Conservation (phyloP, 495 filamentous ascomycete species). For the Tuber borchii region DNA sequence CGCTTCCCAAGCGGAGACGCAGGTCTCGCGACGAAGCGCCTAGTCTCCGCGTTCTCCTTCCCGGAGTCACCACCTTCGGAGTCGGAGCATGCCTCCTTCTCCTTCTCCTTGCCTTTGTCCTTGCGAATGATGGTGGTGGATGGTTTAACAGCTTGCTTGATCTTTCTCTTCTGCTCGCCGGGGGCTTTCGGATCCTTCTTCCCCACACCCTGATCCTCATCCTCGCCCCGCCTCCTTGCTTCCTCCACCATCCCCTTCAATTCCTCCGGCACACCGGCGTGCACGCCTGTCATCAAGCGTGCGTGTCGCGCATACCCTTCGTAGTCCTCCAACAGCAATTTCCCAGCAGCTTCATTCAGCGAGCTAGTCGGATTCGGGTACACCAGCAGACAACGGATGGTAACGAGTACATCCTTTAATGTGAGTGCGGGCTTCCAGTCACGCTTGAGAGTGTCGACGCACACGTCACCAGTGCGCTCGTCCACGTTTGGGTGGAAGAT, state of each 20-base stretch:
- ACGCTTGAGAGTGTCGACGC: conserved; percentile 65
- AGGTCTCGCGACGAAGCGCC: conserved; percentile 8
- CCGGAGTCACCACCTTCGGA: conserved; percentile 36
- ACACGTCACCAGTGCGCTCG: conserved; percentile 58
- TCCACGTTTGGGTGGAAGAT: conserved; percentile 73
- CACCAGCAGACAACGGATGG: conserved; percentile 65
- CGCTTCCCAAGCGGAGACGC: conserved; percentile 31
- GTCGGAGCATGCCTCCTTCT: conserved; percentile 18
- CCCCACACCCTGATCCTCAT: conserved; percentile 42
- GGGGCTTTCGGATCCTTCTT: conserved; percentile 27
- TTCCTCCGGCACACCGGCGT: conserved; percentile 53
- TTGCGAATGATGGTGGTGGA: conserved; percentile 7
- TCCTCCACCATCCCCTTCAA: conserved; percentile 48
- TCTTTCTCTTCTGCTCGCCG: conserved; percentile 25
- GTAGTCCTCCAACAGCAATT: conserved; percentile 58
- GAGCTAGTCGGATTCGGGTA: conserved; percentile 66
- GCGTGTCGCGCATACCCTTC: conserved; percentile 56
- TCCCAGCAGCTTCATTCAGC: conserved; percentile 60
- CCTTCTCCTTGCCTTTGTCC: conserved; percentile 18
- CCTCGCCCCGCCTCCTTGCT: conserved; percentile 58
- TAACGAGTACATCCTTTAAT: conserved; percentile 59
- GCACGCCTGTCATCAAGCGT: conserved; percentile 60
- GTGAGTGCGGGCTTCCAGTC: conserved; percentile 60
- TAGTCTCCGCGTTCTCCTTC: conserved; percentile 34
- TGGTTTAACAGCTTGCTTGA: conserved; percentile 31